phyloP scores from a whole-genome alignment of 1,284 basidiomycete species.

The Volvariella surrecta region DNA sequence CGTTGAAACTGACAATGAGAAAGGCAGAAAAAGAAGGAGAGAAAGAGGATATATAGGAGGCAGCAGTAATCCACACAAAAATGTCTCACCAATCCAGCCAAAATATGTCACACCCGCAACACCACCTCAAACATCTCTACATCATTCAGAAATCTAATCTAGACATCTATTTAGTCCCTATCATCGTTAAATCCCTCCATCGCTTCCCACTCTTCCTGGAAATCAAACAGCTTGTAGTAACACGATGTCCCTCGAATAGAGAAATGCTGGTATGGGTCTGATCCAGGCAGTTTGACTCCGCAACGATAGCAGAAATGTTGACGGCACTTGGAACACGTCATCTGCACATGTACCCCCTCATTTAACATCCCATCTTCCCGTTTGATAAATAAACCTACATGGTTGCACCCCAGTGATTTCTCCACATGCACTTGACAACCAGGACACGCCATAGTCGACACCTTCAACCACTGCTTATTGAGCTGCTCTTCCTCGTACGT shows the following conservation, averaged over 20 bases:
- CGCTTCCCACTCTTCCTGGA: conserved; percentile 44
- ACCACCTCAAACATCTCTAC: conserved; percentile 5
- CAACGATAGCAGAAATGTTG: conserved; percentile 78
- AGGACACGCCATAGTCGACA: conserved; percentile 61
- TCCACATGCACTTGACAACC: conserved; percentile 63
- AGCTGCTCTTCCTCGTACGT: conserved; percentile 58
- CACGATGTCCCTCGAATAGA: conserved; percentile 45
- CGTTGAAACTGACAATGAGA: conserved; percentile 14
- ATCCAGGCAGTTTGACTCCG: conserved; percentile 38
- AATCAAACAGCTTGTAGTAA: conserved; percentile 62
- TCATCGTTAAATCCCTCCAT: conserved; percentile 29
- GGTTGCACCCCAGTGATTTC: conserved; percentile 70
- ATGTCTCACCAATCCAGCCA: conserved; percentile 7
- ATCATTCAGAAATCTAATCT: conserved; percentile 6
- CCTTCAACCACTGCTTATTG: conserved; percentile 56
- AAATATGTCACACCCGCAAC: conserved; percentile 16
- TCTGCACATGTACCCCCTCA: conserved; percentile 32
- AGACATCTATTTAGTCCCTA: conserved; percentile 12
- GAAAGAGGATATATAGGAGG: conserved; percentile 13
- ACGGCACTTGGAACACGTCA: conserved; percentile 62
- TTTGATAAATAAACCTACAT: conserved; percentile 37
- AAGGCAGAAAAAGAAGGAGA: conserved; percentile 21
- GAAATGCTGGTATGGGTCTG: conserved; percentile 65
- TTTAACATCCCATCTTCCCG: background rate
- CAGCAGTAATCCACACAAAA: conserved; percentile 1